Conservation (phyloP, 108 stramenopile species). For the Stephanodiscus triporus region DNA sequence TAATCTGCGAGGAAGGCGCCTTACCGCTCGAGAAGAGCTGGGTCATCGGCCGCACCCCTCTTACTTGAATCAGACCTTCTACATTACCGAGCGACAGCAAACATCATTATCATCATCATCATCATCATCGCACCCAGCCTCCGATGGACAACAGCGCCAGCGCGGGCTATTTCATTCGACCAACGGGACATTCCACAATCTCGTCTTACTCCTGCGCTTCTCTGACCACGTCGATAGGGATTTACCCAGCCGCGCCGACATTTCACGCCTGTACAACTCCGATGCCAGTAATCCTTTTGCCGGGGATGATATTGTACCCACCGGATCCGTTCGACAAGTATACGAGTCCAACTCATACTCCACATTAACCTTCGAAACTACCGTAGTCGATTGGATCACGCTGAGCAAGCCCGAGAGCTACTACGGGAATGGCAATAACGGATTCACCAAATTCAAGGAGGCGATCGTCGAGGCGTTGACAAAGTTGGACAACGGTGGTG, state of each 20-base stretch:
- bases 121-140: too few relatives aligned
- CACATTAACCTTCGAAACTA: conserved; percentile 32
- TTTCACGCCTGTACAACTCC: conserved; percentile 55
- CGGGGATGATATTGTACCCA: conserved; percentile 32
- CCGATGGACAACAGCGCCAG: not conserved
- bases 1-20: not conserved
- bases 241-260: conserved; percentile 48
- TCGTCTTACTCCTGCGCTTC: conserved; percentile 59
- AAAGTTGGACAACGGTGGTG: not conserved
- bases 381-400: conserved; percentile 55
- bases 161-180: not conserved
- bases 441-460: conserved; percentile 37
- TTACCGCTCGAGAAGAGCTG: not conserved
- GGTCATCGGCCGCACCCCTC: not conserved
- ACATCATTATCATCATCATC: too few relatives aligned
- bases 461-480: conserved; percentile 34
- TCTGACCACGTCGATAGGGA: conserved; percentile 44
- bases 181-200: conserved; percentile 47
- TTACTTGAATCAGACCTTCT: not conserved
- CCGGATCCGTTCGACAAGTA: conserved; percentile 45
- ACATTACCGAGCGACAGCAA: not conserved
- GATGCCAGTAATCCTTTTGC: not conserved
- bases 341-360: conserved; percentile 41
- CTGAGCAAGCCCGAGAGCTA: conserved; percentile 53
- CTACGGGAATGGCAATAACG: conserved; percentile 53